Base-by-base conservation (phyloP, 306 rosid species). In the Phaseolus lunatus region DNA sequence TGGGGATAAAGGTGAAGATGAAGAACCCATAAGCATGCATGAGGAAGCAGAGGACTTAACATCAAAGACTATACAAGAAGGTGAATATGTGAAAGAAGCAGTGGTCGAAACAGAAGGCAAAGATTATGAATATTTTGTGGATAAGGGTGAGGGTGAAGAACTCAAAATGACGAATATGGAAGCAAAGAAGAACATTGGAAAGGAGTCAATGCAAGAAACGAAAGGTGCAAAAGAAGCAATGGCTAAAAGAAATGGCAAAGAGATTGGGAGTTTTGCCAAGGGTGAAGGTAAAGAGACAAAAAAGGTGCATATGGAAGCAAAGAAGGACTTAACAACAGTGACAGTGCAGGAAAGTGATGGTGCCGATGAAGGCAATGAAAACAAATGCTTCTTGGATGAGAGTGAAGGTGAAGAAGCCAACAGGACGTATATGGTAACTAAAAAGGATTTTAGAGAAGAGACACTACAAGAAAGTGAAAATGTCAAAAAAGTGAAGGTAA, bases 301-400 rank as follows among this genome's bases (percentile, higher is more conserved):
- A 35, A 47, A 24, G 74, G 45, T 31, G 56, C 41, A 18, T 16
- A 15, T 11, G 37, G 20, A 75, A 35, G 58, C 20, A 37, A 48
- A 18, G 9, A 19, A 75, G n/a, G 66, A 67, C 76, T 7, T 12
- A n/a, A 18, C 52, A 44, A 45, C 18, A 8, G 64, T 56, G 76
- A 49, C 49, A 2, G 39, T 53, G 43, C 39, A 65, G 44, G 73
- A 65, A 65, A 54, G 15, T 72, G 31, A 73, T 26, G 24, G 29
- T n/a, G 15, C 0, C 27, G 35, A 49, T 57, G 71, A 48, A 43
- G n/a, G 12, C 47, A 41, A 41, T 1, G 16, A 10, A 18, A 49
- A 8, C 4, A 12, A 20, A 9, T 20, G 11, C 20, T 2, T 18
- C 7, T 6, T 8, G 8, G 7, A 56, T 13, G 6, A 24, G 4